phyloP scores from a whole-genome alignment of 192 early-diverging fungal species.

The Rhizophagus clarus region DNA sequence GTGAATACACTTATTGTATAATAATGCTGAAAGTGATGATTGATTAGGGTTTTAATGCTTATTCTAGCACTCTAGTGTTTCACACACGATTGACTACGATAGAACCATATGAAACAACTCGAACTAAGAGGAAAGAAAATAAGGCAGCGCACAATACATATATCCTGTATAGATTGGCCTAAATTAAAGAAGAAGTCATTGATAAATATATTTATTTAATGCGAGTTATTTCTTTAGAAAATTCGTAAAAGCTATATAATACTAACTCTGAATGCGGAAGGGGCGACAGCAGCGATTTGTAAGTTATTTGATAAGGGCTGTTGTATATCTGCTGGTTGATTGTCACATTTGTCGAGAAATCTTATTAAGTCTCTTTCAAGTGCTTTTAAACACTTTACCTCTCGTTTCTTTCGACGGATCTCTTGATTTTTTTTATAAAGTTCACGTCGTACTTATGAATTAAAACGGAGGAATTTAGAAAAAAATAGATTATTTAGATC shows the following conservation, averaged over 20 bases:
- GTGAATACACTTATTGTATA: background rate
- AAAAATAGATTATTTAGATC: background rate
- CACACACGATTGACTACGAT: background rate
- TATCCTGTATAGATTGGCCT: background rate
- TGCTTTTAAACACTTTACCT: background rate
- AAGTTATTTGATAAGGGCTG: background rate
- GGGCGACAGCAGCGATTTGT: background rate
- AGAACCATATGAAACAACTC: background rate
- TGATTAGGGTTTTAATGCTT: background rate
- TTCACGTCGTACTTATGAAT: background rate
- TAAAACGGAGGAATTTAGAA: background rate
- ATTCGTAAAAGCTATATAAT: background rate
- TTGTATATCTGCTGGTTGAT: background rate
- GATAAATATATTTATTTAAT: background rate
- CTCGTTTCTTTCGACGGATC: background rate
- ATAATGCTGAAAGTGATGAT: background rate
- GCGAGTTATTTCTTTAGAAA: background rate
- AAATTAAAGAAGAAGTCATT: background rate
- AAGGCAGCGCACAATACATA: background rate
- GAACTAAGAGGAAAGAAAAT: background rate
- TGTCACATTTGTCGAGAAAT: slow-evolving; percentile 1
- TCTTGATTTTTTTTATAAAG: background rate
- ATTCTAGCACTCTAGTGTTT: background rate
- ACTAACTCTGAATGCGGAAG: background rate
- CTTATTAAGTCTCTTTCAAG: background rate